Evolutionary conservation across 192 early-diverging fungal species (phyloP).

Genomic region (Dimargaris xerosporica): DNA sequence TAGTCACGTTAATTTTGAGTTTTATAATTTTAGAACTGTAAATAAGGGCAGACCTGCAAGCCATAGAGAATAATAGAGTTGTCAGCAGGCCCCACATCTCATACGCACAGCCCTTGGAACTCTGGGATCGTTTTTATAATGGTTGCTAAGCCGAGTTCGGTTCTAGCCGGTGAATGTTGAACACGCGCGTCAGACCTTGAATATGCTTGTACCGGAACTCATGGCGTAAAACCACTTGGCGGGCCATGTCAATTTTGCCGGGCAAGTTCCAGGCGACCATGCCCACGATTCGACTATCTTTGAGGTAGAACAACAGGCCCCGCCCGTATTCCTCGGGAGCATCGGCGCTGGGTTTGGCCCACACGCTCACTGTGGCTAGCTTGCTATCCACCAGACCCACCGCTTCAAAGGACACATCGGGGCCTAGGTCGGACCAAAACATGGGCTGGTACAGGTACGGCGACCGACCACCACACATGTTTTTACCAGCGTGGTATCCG

Average conservation of each 20-base stretch:
- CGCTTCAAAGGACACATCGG: slow-evolving; percentile 43
- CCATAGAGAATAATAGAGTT: no score
- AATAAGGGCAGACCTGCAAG: no score
- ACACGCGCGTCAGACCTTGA: slow-evolving; percentile 10
- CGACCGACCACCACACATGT: slow-evolving; percentile 35
- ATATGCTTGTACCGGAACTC: slow-evolving; percentile 10
- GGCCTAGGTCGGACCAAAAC: slow-evolving; percentile 48
- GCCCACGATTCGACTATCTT: slow-evolving; percentile 36
- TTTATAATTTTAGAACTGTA: no score
- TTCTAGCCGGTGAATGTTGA: slow-evolving; percentile 8
- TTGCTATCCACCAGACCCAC: slow-evolving; percentile 40
- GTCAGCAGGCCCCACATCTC: no score
- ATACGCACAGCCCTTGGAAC: no score
- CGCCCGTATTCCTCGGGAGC: slow-evolving; percentile 34
- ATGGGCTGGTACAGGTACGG: slow-evolving; percentile 43
- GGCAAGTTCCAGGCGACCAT: slow-evolving; percentile 41
- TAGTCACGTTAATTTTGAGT: no score
- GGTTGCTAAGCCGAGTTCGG: not conserved
- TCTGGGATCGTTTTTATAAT: no score
- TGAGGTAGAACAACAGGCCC: slow-evolving; percentile 45
- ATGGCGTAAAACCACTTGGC: slow-evolving; percentile 29
- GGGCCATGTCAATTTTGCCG: slow-evolving; percentile 43
- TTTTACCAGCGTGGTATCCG: slow-evolving; percentile 42
- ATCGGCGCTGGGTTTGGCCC: slow-evolving; percentile 32
- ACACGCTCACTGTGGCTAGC: slow-evolving; percentile 41